Evolutionary conservation across 352 stramenopile genomes (phyloP).

Genomic region (Thalassiosira mediterranea): DNA sequence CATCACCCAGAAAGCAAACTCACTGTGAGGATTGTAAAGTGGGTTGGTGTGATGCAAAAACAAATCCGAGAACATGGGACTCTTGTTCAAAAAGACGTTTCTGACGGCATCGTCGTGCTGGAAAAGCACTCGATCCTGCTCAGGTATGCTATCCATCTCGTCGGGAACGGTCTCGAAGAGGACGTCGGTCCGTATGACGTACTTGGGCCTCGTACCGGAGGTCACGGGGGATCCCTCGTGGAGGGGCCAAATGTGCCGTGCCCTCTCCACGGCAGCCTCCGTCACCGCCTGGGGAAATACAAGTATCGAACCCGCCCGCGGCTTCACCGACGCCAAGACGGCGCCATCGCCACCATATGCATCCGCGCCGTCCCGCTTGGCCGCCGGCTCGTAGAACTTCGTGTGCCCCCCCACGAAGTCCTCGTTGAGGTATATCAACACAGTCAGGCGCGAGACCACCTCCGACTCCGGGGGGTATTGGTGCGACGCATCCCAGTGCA

Average conservation of each 20-base stretch:
- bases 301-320: slow-evolving; percentile 62
- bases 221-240: slow-evolving; percentile 74
- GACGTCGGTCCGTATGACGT: slow-evolving; percentile 80
- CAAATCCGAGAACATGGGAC: slow-evolving; percentile 43
- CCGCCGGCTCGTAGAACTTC: slow-evolving; percentile 64
- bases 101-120: slow-evolving; percentile 65
- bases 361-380: slow-evolving; percentile 12
- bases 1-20: too few relatives aligned
- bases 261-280: slow-evolving; percentile 71
- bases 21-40: slow-evolving; percentile 83
- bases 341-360: slow-evolving; percentile 3
- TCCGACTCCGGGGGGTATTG: slow-evolving; percentile 48
- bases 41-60: slow-evolving; percentile 64
- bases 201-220: slow-evolving; percentile 66
- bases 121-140: slow-evolving; percentile 54
- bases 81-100: slow-evolving; percentile 62
- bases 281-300: slow-evolving; percentile 78
- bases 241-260: slow-evolving; percentile 59
- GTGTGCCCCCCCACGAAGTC: slow-evolving; percentile 80
- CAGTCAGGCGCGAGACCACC: slow-evolving; percentile 69
- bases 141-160: slow-evolving; percentile 16
- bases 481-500: slow-evolving; percentile 50
- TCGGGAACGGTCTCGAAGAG: slow-evolving; percentile 60
- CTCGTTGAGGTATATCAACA: slow-evolving; percentile 81
- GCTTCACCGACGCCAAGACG: slow-evolving; percentile 65